Conservation (phyloP, 495 filamentous ascomycete genomes). For the Sordaria brevicollis region DNA sequence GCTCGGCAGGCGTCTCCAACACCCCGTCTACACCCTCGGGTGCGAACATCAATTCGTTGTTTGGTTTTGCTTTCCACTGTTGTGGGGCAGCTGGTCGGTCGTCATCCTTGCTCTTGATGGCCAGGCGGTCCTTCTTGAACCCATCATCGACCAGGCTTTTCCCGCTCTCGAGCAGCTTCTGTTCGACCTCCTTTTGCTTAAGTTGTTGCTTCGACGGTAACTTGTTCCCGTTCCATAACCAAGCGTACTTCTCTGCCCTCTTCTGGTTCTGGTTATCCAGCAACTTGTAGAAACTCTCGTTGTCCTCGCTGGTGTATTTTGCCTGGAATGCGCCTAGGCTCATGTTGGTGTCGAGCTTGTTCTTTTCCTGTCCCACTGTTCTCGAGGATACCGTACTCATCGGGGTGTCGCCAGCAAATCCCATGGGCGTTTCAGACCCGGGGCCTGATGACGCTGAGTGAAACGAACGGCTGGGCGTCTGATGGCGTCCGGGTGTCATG, state of each 20-base stretch:
- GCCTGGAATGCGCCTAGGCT: slow-evolving; percentile 77
- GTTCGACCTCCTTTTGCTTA: slow-evolving; percentile 61
- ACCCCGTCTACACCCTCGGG: slow-evolving; percentile 64
- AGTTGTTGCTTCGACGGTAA: slow-evolving; percentile 78
- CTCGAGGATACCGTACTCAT: slow-evolving; percentile 42
- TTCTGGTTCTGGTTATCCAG: slow-evolving; percentile 87
- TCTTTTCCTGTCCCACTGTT: slow-evolving; percentile 22
- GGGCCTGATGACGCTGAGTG: slow-evolving; percentile 19
- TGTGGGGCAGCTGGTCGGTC: slow-evolving; percentile 70
- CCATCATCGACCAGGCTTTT: slow-evolving; percentile 36
- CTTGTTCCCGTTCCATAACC: slow-evolving; percentile 84
- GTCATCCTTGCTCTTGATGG: slow-evolving; percentile 49
- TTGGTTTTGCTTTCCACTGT: slow-evolving; percentile 59
- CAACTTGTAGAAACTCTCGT: slow-evolving; percentile 87
- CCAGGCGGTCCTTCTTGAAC: slow-evolving; percentile 41
- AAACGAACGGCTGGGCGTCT: slow-evolving; percentile 22
- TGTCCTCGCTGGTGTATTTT: slow-evolving; percentile 93
- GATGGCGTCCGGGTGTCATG: slow-evolving; percentile 65
- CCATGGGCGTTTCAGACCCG: slow-evolving; percentile 37
- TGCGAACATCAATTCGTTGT: slow-evolving; percentile 83
- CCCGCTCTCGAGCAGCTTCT: slow-evolving; percentile 44
- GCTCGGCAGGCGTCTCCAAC: slow-evolving; percentile 54
- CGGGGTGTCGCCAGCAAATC: slow-evolving; percentile 57
- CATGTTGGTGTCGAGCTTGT: slow-evolving; percentile 67
- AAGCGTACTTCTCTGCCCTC: slow-evolving; percentile 68